phyloP scores from a whole-genome alignment of 1,139 yeast species.

The Yamadazyma jaroonii region DNA sequence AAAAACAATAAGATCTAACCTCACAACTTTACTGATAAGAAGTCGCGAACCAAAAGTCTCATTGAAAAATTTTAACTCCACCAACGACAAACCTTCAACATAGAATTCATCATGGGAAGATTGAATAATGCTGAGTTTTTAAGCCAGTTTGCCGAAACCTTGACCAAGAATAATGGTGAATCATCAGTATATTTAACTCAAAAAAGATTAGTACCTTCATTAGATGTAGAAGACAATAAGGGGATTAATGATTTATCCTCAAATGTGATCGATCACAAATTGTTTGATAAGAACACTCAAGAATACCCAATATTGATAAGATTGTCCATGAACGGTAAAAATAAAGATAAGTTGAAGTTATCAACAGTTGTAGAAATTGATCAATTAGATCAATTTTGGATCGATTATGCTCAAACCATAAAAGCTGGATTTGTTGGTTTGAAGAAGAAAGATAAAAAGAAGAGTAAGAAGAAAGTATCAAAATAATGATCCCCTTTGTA shows the following conservation, averaged over 20 bases:
- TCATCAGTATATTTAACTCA: slow-evolving; percentile 45
- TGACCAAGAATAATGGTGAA: slow-evolving; percentile 33
- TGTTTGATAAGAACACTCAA: slow-evolving; percentile 15
- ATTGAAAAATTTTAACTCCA: not conserved
- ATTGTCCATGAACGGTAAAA: slow-evolving; percentile 43
- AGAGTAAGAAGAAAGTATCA: slow-evolving; percentile 41
- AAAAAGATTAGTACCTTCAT: slow-evolving; percentile 32
- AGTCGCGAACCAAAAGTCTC: not conserved
- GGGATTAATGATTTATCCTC: slow-evolving; percentile 31
- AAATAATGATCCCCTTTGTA: slow-evolving; percentile 11
- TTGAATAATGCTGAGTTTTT: slow-evolving; percentile 40
- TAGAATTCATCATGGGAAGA: slow-evolving; percentile 27
- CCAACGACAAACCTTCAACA: not conserved
- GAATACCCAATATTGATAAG: slow-evolving; percentile 52
- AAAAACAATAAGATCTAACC: not conserved
- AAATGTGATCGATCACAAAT: slow-evolving; percentile 24
- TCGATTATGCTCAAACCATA: slow-evolving; percentile 58
- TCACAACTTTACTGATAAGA: slow-evolving; percentile 1
- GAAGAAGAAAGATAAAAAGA: slow-evolving; percentile 51
- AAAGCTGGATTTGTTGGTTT: slow-evolving; percentile 57
- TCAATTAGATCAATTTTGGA: slow-evolving; percentile 66
- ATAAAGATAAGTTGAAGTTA: slow-evolving; percentile 46
- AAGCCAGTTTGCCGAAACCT: slow-evolving; percentile 24
- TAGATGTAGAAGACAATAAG: slow-evolving; percentile 18
- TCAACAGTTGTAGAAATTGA: slow-evolving; percentile 63